phyloP scores from a whole-genome alignment of 208 protist species.

The Trypanosoma mega region DNA sequence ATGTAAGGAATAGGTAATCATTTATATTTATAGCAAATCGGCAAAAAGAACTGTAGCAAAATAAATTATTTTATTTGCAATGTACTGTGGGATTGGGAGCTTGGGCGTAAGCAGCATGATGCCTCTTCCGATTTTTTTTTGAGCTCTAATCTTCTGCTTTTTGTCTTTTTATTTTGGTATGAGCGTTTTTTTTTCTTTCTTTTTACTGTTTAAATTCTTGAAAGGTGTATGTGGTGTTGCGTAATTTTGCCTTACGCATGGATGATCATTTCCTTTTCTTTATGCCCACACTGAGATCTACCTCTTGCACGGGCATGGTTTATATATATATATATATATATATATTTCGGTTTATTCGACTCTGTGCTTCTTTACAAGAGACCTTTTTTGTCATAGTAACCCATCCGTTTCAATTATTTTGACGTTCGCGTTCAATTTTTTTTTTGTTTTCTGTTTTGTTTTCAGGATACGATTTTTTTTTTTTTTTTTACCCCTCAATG shows the following conservation, averaged over 20 bases:
- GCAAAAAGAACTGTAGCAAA: slow-evolving; percentile 18
- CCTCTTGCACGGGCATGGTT: neutral
- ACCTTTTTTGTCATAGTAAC: slow-evolving; percentile 18
- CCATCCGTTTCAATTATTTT: too few species aligned
- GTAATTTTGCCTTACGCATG: neutral
- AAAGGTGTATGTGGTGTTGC: slow-evolving; percentile 3
- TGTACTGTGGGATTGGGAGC: too few species aligned
- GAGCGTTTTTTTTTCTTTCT: slow-evolving; percentile 22
- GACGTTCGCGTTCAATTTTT: too few species aligned
- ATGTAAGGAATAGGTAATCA: slow-evolving; percentile 3
- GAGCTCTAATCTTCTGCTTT: slow-evolving; percentile 1
- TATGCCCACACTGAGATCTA: neutral
- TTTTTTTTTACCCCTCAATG: too few species aligned
- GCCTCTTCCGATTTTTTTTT: too few species aligned
- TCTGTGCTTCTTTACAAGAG: too few species aligned
- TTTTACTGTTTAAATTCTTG: slow-evolving; percentile 14
- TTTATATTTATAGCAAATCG: slow-evolving; percentile 14
- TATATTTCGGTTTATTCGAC: too few species aligned
- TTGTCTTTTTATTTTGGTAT: neutral
- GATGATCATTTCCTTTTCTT: slow-evolving; percentile 13
- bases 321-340: slow-evolving; percentile 15
- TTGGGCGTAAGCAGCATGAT: neutral
- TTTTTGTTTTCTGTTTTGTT: too few species aligned
- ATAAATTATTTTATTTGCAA: too few species aligned
- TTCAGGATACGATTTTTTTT: too few species aligned